phyloP scores from a whole-genome alignment of 306 rosid species.

The Sophora flavescens region DNA sequence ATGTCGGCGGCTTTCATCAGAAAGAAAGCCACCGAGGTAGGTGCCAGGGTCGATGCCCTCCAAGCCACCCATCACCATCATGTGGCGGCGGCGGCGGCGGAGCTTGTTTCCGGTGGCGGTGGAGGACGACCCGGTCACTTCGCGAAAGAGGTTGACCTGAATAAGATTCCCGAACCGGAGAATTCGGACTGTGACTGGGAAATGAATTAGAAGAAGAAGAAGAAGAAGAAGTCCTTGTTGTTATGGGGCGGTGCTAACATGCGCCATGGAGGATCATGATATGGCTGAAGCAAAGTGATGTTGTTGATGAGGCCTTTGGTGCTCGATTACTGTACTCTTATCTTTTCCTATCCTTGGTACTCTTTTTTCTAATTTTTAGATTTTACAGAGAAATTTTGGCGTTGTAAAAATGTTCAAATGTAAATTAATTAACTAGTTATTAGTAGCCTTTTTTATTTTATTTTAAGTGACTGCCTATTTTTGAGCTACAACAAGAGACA shows the following conservation, averaged over 20 bases:
- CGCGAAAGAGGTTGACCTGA: slow-evolving; percentile 76
- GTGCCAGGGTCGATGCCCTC: slow-evolving; percentile 88
- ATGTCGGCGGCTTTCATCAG: slow-evolving; percentile 90
- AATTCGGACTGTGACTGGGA: slow-evolving; percentile 71
- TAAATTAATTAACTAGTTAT: slow-evolving; percentile 55
- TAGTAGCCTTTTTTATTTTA: slow-evolving; percentile 29
- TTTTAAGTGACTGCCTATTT: background rate
- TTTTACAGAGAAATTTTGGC: slow-evolving; percentile 75
- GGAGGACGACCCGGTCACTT: slow-evolving; percentile 50
- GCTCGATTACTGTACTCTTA: slow-evolving; percentile 45
- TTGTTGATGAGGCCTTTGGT: slow-evolving; percentile 73
- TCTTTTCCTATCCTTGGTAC: background rate
- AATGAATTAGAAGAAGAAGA: slow-evolving; percentile 45
- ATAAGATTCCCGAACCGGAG: slow-evolving; percentile 91
- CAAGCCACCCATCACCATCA: slow-evolving; percentile 64
- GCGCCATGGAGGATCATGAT: slow-evolving; percentile 52
- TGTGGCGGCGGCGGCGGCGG: slow-evolving; percentile 39
- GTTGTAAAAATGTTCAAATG: slow-evolving; percentile 65
- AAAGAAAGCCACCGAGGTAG: slow-evolving; percentile 93
- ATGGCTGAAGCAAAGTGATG: slow-evolving; percentile 67
- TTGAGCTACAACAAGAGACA: slow-evolving; percentile 3
- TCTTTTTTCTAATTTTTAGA: slow-evolving; percentile 28
- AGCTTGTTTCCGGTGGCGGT: slow-evolving; percentile 39
- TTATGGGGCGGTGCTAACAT: slow-evolving; percentile 45
- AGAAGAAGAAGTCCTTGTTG: background rate